Conservation (phyloP, 2,329 filamentous ascomycete species). For the Chaetomium strumarium region DNA sequence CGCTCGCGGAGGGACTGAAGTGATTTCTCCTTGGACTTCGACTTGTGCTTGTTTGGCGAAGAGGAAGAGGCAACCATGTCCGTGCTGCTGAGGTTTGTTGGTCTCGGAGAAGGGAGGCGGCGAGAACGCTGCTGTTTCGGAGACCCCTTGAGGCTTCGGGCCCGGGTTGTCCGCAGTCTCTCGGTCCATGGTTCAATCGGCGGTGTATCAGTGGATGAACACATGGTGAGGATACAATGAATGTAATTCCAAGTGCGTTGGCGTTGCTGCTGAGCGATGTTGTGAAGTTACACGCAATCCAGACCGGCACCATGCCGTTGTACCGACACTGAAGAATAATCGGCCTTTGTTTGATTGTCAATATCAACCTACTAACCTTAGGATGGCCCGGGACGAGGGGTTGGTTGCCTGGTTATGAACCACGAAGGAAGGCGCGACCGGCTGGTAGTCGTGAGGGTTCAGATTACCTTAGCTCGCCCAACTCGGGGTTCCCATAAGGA, state of each 20-base stretch:
- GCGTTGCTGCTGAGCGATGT: too few species aligned
- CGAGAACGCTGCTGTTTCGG: not conserved
- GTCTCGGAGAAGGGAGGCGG: slow-evolving; percentile 11
- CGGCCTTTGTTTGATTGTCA: too few species aligned
- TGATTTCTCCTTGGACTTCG: not conserved
- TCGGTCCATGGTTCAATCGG: slow-evolving; percentile 6
- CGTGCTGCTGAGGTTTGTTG: slow-evolving; percentile 13
- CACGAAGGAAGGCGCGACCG: too few species aligned
- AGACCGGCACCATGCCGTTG: too few species aligned
- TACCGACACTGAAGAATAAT: too few species aligned
- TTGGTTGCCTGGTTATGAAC: too few species aligned
- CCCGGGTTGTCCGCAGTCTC: slow-evolving; percentile 7
- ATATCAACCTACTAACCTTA: too few species aligned
- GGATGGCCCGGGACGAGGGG: too few species aligned
- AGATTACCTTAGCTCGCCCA: too few species aligned
- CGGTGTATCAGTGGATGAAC: not conserved
- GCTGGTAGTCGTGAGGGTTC: too few species aligned
- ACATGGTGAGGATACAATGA: slow-evolving; percentile 1
- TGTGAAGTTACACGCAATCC: too few species aligned
- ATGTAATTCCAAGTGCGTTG: not conserved
- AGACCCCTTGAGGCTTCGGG: not conserved
- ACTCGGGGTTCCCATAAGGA: too few species aligned
- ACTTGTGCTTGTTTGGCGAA: not conserved
- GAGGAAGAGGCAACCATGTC: slow-evolving; percentile 6
- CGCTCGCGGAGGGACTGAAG: slow-evolving; percentile 12